These are phyloP conservation scores for Polyporus tsugae DNA, from an alignment of 1,284 basidiomycete genomes.

Conservation along the genomic window DNA sequence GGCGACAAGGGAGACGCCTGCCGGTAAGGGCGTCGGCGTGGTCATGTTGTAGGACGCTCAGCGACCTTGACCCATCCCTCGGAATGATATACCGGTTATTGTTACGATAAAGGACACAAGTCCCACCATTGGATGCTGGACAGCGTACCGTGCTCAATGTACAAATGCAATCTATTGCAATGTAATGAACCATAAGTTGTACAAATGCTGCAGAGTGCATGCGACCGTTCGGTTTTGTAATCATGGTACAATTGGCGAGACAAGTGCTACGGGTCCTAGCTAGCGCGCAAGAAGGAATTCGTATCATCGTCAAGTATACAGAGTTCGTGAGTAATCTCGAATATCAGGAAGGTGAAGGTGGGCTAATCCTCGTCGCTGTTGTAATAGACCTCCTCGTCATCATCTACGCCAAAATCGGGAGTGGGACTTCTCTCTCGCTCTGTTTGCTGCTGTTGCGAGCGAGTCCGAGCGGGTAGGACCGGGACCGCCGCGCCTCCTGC, in stretches of 20 bases:
- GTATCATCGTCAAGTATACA: not conserved
- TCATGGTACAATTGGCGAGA: not conserved
- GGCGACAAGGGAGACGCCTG: constrained; percentile 54
- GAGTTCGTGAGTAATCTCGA: not conserved
- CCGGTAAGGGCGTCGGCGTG: constrained; percentile 81
- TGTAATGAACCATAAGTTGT: constrained; percentile 4
- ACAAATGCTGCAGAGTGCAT: not conserved
- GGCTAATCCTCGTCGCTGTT: constrained; percentile 64
- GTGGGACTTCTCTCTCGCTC: constrained; percentile 64
- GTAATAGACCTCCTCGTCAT: constrained; percentile 76
- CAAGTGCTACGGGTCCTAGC: not conserved
- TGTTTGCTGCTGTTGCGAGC: constrained; percentile 42
- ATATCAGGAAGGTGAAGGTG: not conserved
- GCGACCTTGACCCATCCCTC: not conserved
- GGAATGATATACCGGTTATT: not conserved
- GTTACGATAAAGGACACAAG: not conserved
- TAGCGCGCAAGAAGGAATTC: not conserved
- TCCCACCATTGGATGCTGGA: not conserved
- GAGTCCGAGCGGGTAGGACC: constrained; percentile 48
- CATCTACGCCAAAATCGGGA: constrained; percentile 81
- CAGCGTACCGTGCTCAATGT: constrained; percentile 8
- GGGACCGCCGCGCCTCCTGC: constrained; percentile 62
- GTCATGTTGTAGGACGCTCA: constrained; percentile 69
- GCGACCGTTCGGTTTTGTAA: not conserved
- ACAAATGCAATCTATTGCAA: constrained; percentile 27